These are phyloP conservation scores for Tetracladium marchalianum DNA, from an alignment of 495 filamentous ascomycete genomes.

Conservation along the genomic window DNA sequence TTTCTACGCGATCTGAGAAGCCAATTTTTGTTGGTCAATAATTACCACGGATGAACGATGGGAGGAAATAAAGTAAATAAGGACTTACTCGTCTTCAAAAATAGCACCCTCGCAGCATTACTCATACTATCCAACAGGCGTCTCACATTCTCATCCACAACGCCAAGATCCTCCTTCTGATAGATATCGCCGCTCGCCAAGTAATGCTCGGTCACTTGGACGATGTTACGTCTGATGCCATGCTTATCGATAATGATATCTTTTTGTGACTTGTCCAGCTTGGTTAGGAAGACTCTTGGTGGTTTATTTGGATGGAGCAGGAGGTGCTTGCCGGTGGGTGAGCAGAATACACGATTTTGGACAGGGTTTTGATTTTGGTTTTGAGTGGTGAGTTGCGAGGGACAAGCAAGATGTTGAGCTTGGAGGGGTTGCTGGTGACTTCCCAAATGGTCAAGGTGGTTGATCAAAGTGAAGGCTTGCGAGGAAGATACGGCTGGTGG, in stretches of 20 bases:
- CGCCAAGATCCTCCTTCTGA: no score
- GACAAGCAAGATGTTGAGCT: no score
- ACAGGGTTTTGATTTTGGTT: no score
- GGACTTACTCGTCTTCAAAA: not conserved
- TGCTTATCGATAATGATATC: not conserved
- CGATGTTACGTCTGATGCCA: not conserved
- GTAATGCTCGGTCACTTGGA: not conserved
- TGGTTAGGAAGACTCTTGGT: no score
- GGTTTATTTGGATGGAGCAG: not conserved
- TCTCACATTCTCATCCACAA: not conserved
- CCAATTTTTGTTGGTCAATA: not conserved
- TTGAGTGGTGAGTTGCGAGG: no score
- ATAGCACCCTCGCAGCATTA: not conserved
- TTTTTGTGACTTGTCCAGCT: not conserved
- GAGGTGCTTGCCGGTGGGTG: not conserved
- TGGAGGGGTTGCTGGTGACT: no score
- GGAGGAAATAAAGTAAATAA: not conserved
- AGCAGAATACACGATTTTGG: not conserved
- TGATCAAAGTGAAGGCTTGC: no score
- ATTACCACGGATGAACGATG: not conserved
- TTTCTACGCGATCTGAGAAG: no score
- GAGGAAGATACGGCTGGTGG: no score
- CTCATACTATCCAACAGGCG: not conserved
- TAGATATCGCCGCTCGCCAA: not conserved
- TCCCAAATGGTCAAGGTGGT: no score